Percentiles rank a stretch among this genome's conserved stretches.
These are phyloP conservation scores for Synchytrium microbalum DNA, from an alignment of 371 early-diverging fungal genomes.

Conservation along the genomic window DNA sequence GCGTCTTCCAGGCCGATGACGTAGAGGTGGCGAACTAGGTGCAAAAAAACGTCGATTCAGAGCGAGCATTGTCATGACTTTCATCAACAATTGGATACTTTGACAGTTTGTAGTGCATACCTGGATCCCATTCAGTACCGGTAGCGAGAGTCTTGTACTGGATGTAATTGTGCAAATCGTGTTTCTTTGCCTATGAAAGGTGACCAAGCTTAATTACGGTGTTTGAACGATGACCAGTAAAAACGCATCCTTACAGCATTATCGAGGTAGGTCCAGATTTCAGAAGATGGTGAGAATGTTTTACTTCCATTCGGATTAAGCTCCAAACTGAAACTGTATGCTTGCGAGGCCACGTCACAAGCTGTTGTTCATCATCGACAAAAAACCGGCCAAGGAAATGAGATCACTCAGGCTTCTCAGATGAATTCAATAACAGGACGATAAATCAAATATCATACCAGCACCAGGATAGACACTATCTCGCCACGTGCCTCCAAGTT, in stretches of 20 bases:
- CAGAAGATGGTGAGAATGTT: neutral
- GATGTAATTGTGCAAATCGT: slow-evolving; percentile 31
- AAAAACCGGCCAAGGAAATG: too few relatives aligned
- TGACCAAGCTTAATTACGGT: too few relatives aligned
- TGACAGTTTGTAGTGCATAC: neutral
- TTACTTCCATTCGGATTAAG: slow-evolving; percentile 29
- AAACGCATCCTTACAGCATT: neutral
- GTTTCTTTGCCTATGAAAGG: slow-evolving; percentile 34
- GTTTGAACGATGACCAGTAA: slow-evolving; percentile 31
- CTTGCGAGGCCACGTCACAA: slow-evolving; percentile 46
- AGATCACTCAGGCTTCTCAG: too few relatives aligned
- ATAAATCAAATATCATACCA: neutral
- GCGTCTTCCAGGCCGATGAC: too few relatives aligned
- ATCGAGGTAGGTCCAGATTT: slow-evolving; percentile 1
- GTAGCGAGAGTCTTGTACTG: slow-evolving; percentile 37
- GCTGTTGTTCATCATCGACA: too few relatives aligned
- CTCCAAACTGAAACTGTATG: slow-evolving; percentile 45
- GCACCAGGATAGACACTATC: slow-evolving; percentile 53
- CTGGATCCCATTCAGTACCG: slow-evolving; percentile 3
- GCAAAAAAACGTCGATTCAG: neutral
- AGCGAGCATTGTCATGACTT: too few relatives aligned
- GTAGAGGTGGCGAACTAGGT: too few relatives aligned
- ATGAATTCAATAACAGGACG: neutral
- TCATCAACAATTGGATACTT: too few relatives aligned
- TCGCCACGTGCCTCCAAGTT: neutral